Base-by-base conservation (phyloP, 139 green algal genomes). In the Tetraselmis striata region DNA sequence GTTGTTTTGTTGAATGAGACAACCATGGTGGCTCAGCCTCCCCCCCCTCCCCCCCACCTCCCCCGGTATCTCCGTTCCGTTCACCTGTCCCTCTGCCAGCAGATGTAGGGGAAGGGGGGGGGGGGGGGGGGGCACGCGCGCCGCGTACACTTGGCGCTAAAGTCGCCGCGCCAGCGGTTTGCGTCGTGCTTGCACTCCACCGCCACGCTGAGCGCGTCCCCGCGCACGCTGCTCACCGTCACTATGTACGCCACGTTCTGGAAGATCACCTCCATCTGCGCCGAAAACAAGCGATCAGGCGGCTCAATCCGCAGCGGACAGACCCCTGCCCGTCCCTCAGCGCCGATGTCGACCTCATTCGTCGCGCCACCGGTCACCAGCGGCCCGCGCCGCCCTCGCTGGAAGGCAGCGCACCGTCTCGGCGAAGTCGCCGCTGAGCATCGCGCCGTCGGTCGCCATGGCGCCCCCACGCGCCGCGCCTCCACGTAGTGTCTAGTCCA, bases 91-190 rank as follows among this genome's bases (percentile, higher is more conserved):
- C n/a, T n/a, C n/a, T n/a, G n/a, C n/a, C n/a, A n/a, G n/a, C n/a
- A n/a, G n/a, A 77, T 0, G 23, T 80, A 30, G 26, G 30, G 25
- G 76, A 29, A 59, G 77, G 77, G n/a, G n/a, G 32, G 29, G 1
- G 1, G 5, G 30, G 67, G n/a, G 29, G 75, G 45, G 25, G 1
- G 27, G n/a, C 59, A 29, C 45, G 25, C 59, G 58, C 30, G 26
- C 58, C 45, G 0, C n/a, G 0, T 76, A 95, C 89, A 95, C 59
- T 87, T 86, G 1, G 89, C 81, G 28, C 84, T 92, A 83, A 96
- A 97, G 28, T 92, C 85, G 1, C 90, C 93, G 0, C 87, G 85
- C 94, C 94, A 97, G 23, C 86, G 27, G 1, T 84, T 87, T 2
- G 85, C 89, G 27, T 92, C 90, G 0, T 86, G 81, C 31, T 88